Evolutionary conservation across 2,329 filamentous ascomycete species (phyloP).

Genomic region (Talaromyces sp.): DNA sequence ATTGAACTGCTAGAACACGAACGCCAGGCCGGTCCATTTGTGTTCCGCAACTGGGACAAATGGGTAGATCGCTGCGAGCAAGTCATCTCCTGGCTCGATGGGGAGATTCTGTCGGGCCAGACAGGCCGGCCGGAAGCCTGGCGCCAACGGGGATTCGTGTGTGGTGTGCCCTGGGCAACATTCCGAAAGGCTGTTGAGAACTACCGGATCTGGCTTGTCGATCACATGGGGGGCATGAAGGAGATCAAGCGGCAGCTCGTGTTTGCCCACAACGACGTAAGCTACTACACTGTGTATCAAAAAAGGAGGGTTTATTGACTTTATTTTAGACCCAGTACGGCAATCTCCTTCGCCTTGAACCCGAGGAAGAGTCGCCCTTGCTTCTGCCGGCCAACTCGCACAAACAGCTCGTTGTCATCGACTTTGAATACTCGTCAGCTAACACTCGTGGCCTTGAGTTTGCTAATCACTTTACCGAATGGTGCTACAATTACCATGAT

Average conservation of each 20-base stretch:
- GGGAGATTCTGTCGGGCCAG: conserved; percentile 51
- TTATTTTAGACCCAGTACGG: conserved; percentile 82
- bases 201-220: conserved; percentile 71
- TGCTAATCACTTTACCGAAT: conserved; percentile 97
- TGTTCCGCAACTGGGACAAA: conserved; percentile 92
- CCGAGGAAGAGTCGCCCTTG: conserved; percentile 70
- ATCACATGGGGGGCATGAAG: conserved; percentile 63
- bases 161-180: conserved; percentile 74
- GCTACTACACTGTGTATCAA: conserved; percentile 26
- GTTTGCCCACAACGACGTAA: conserved; percentile 96
- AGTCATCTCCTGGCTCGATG: conserved; percentile 50
- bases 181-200: conserved; percentile 72
- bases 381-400: conserved; percentile 87
- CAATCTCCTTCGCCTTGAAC: conserved; percentile 81
- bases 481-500: conserved; percentile 97
- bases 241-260: conserved; percentile 71
- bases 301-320: background rate
- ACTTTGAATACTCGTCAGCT: conserved; percentile 94
- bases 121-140: conserved; percentile 50
- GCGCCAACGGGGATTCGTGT: conserved; percentile 70
- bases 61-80: conserved; percentile 66
- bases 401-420: conserved; percentile 94
- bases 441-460: conserved; percentile 87
- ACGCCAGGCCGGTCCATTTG: conserved; percentile 69
- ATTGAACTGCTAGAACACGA: conserved; percentile 80